Percentiles rank a stretch among this genome's conserved stretches.
These are phyloP conservation scores for Thermothielavioides terrestris DNA, from an alignment of 495 filamentous ascomycete species.

Conservation along the genomic window DNA sequence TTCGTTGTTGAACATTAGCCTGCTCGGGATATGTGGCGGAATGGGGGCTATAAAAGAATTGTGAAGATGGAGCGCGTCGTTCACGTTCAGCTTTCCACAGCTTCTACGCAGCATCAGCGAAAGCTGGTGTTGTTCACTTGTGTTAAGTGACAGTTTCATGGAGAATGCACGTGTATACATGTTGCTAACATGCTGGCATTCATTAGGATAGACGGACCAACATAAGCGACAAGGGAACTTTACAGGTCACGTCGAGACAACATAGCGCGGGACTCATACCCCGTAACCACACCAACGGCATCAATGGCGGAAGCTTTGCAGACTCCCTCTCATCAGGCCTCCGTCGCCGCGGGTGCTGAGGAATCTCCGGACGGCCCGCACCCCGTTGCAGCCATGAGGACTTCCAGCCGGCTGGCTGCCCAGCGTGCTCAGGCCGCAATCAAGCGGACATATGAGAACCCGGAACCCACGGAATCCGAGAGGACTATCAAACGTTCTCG, in stretches of 20 bases:
- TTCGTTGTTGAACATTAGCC: too few species aligned
- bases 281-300: neutral
- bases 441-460: neutral
- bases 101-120: too few species aligned
- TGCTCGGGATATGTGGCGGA: too few species aligned
- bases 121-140: too few species aligned
- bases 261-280: neutral
- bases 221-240: neutral
- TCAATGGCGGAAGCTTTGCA: neutral
- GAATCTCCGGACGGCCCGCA: neutral
- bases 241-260: neutral
- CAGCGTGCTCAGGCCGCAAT: neutral
- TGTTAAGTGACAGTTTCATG: too few species aligned
- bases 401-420: neutral
- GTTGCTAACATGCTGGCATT: neutral
- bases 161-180: neutral
- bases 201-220: neutral
- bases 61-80: too few species aligned
- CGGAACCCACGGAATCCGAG: neutral
- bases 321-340: neutral
- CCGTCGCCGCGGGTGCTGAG: neutral
- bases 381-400: neutral
- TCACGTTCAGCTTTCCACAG: too few species aligned
- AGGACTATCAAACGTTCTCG: constrained; percentile 3
- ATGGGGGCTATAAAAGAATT: too few species aligned